Percentiles rank a stretch among this genome's conserved stretches.
phyloP scores from a whole-genome alignment of 78 protist species.

The Carpediemonas membranifera region DNA sequence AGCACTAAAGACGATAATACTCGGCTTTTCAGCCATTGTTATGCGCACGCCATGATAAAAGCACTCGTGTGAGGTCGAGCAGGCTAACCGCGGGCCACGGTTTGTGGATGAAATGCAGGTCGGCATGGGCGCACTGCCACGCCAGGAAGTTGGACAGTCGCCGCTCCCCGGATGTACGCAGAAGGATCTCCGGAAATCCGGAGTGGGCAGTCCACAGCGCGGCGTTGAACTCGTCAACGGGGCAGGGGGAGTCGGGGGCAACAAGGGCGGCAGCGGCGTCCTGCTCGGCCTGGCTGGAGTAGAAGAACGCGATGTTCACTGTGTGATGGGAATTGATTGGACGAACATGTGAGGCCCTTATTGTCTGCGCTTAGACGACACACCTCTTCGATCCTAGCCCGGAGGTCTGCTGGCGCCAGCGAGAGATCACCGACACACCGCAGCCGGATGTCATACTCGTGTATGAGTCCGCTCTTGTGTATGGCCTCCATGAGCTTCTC shows the following conservation, averaged over 20 bases:
- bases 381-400: background rate
- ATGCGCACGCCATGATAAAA: too few species aligned
- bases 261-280: too few species aligned
- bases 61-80: too few species aligned
- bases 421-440: constrained; percentile 55
- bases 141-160: constrained; percentile 68
- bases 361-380: background rate
- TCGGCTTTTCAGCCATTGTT: too few species aligned
- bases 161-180: constrained; percentile 77
- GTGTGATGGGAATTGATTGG: too few species aligned
- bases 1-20: too few species aligned
- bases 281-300: too few species aligned
- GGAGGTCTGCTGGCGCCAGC: constrained; percentile 22
- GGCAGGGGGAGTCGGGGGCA: background rate
- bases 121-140: constrained; percentile 50
- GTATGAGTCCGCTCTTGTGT: background rate
- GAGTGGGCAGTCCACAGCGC: constrained; percentile 4
- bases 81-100: constrained; percentile 47
- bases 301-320: constrained; percentile 61
- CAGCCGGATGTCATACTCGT: constrained; percentile 27
- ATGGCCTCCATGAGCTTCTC: constrained; percentile 14
- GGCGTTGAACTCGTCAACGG: background rate
- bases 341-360: background rate
- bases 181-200: constrained; percentile 40
- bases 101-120: background rate